These are phyloP conservation scores for Populus tomentosa DNA, from an alignment of 441 rosid species.

Conservation along the genomic window DNA sequence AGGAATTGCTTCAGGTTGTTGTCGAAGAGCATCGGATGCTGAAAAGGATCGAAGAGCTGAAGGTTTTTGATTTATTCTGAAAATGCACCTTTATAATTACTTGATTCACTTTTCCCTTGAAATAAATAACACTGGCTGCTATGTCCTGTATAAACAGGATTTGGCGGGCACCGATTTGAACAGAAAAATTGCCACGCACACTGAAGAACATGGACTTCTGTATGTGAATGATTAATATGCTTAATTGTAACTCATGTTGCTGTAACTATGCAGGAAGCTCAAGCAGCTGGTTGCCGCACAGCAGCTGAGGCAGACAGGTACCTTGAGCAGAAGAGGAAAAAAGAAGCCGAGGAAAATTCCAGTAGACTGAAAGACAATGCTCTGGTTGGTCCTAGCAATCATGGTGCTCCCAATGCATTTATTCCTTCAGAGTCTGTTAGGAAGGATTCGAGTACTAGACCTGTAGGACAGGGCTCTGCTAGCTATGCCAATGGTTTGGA, in stretches of 20 bases:
- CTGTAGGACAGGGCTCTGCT: slow-evolving; percentile 55
- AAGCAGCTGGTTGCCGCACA: slow-evolving; percentile 82
- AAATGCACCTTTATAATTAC: not conserved
- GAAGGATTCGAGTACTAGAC: slow-evolving; percentile 47
- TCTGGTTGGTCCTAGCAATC: slow-evolving; percentile 46
- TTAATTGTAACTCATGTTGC: not conserved
- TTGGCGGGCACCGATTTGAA: not conserved
- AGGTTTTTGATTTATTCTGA: slow-evolving; percentile 39
- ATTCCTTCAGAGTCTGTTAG: slow-evolving; percentile 37
- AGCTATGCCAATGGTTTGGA: slow-evolving; percentile 56
- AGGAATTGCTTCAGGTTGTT: slow-evolving; percentile 70
- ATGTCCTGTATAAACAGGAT: not conserved
- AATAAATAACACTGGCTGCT: not conserved
- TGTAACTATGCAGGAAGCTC: slow-evolving; percentile 66
- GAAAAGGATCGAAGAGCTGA: slow-evolving; percentile 75
- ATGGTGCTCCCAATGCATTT: slow-evolving; percentile 36
- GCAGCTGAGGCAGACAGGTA: slow-evolving; percentile 79
- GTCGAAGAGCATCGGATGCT: slow-evolving; percentile 63
- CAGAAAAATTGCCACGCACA: not conserved
- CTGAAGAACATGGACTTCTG: not conserved
- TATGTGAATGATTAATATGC: not conserved
- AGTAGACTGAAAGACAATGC: slow-evolving; percentile 62
- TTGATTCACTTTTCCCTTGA: not conserved
- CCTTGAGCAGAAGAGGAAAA: slow-evolving; percentile 57
- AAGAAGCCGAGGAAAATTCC: slow-evolving; percentile 74